phyloP scores from a whole-genome alignment of 116 monocot species.

The Zostera marina region DNA sequence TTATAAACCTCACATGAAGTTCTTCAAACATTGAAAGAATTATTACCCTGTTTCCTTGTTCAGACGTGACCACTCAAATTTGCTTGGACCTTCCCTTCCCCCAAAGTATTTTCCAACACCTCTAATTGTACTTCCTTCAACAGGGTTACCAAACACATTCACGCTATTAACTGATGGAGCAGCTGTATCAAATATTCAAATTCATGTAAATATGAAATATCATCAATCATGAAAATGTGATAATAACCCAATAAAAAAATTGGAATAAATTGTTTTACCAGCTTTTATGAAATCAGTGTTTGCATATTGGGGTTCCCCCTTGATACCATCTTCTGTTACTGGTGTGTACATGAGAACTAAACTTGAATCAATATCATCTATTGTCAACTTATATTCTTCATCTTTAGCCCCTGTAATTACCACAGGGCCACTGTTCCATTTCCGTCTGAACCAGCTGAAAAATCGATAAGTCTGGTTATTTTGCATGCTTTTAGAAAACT shows the following conservation, averaged over 20 bases:
- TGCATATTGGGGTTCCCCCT: constrained; percentile 79
- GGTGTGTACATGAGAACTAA: constrained; percentile 89
- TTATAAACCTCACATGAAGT: no score
- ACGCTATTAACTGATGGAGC: constrained; percentile 79
- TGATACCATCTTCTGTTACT: constrained; percentile 70
- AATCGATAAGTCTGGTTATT: not conserved
- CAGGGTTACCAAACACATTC: constrained; percentile 48
- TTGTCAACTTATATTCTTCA: constrained; percentile 51
- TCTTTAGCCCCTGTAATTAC: constrained; percentile 74
- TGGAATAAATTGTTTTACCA: constrained; percentile 19
- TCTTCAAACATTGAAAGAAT: not conserved
- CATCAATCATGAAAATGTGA: not conserved
- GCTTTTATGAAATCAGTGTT: constrained; percentile 87
- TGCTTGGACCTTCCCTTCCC: constrained; percentile 94
- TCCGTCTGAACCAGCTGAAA: constrained; percentile 80
- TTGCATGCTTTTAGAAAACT: not conserved
- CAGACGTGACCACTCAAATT: constrained; percentile 74
- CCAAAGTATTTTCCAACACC: constrained; percentile 90
- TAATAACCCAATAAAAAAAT: not conserved
- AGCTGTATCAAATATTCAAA: constrained; percentile 47
- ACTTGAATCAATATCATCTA: constrained; percentile 74
- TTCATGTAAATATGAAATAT: not conserved
- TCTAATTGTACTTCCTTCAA: constrained; percentile 70
- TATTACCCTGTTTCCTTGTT: constrained; percentile 52
- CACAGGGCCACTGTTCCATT: constrained; percentile 68